Base-by-base conservation (phyloP, 2,329 filamentous ascomycete genomes). In the Ophiostoma ips region DNA sequence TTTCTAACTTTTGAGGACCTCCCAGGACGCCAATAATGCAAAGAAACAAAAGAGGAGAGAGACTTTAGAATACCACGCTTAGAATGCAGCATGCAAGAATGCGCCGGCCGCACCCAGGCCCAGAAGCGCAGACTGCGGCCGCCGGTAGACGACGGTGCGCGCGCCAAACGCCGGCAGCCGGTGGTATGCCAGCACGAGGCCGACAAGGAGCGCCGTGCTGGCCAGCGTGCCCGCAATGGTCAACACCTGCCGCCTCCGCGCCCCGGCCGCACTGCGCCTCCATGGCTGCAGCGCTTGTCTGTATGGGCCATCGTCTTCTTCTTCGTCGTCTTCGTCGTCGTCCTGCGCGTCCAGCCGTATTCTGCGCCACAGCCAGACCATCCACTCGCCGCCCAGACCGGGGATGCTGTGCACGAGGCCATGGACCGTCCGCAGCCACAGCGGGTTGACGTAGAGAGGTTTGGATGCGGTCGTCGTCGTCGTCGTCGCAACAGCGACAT, bases 71-170 rank as follows among this genome's bases (percentile, higher is more conserved):
- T 8, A 3, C 34, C 12, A 18, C 9, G 11, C 30, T 15, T 47
- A 13, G 48, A 18, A 50, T 5, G 21, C 40, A 21, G 58, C 51
- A 24, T 62, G 57, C 30, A 76, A 55, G 61, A 76, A 68, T 1
- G 66, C 63, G 1, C 72, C 71, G 15, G 73, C 60, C 19, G 71
- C 68, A 3, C 72, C 72, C 55, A 72, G 71, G 51, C 65, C 64
- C 46, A 64, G 62, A 33, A 75, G 54, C 1, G 61, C 57, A 12
- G 55, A 57, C 36, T 54, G 60, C n/a, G 58, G 51, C 1, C 64
- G 58, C 50, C 61, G 60, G 64, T 72, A 76, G 2, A 65, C 57
- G 47, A 76, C 68, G 12, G 63, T 62, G 18, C 62, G 59, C n/a
- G 65, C 60, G 1, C 73, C 73, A 53, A 73, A 71, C 1, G 70